Conservation (phyloP, 331 rosid species). For the Saraca asoca region DNA sequence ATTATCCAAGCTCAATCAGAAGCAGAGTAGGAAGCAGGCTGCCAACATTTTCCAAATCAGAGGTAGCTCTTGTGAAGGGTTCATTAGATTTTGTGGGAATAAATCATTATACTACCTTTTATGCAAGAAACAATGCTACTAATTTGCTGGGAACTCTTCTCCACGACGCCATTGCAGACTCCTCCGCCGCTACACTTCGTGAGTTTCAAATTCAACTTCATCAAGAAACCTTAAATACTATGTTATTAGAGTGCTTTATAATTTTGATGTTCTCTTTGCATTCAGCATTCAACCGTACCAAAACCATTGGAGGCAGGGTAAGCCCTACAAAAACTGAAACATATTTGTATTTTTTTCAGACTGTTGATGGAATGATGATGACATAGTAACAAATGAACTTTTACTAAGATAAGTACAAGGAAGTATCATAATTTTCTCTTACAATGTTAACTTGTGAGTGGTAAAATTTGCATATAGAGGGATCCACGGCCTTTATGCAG, state of each 20-base stretch:
- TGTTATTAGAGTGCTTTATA: not conserved
- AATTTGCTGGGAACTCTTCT: slow-evolving; percentile 41
- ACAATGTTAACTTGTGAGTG: not conserved
- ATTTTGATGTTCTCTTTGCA: slow-evolving; percentile 20
- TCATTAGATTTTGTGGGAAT: slow-evolving; percentile 93
- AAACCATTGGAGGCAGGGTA: slow-evolving; percentile 72
- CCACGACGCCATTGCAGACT: slow-evolving; percentile 58
- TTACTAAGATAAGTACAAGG: not conserved
- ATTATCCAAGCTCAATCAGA: slow-evolving; percentile 90
- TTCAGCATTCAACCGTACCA: slow-evolving; percentile 74
- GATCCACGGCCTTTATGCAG: not conserved
- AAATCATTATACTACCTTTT: slow-evolving; percentile 88
- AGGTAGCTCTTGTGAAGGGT: slow-evolving; percentile 67
- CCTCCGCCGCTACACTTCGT: slow-evolving; percentile 75
- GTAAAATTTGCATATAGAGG: not conserved
- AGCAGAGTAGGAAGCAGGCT: slow-evolving; percentile 65
- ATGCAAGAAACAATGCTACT: slow-evolving; percentile 47
- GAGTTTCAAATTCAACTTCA: slow-evolving; percentile 43
- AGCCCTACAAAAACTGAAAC: slow-evolving; percentile 16
- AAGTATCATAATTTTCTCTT: not conserved
- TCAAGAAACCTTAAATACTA: not conserved
- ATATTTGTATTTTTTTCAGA: not conserved
- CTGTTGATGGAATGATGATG: not conserved
- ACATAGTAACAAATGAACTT: not conserved
- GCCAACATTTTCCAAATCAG: slow-evolving; percentile 59